phyloP scores from a whole-genome alignment of 495 filamentous ascomycete species.

The Penicillium angulare region DNA sequence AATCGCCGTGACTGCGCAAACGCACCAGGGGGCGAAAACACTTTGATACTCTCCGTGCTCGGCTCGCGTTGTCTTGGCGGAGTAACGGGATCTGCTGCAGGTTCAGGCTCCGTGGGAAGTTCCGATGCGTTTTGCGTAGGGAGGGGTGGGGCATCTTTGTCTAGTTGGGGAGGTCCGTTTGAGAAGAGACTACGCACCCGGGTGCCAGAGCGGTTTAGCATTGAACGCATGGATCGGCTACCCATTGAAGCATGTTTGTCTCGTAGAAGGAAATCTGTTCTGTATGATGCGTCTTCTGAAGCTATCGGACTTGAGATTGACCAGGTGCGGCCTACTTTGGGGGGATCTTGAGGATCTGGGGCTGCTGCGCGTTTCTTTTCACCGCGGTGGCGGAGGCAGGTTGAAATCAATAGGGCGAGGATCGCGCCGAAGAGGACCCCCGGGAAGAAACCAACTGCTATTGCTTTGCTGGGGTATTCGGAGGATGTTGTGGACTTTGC shows the following conservation, averaged over 20 bases:
- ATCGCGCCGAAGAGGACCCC: conserved; percentile 57
- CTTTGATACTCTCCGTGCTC: conserved; percentile 66
- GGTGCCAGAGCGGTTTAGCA: conserved; percentile 35
- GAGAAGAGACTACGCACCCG: conserved; percentile 40
- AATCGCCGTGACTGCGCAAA: conserved; percentile 29
- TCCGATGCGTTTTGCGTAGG: conserved; percentile 6
- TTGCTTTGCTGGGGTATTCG: conserved; percentile 51
- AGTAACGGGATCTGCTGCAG: conserved; percentile 26
- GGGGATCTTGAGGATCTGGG: no score
- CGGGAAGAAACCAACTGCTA: conserved; percentile 64
- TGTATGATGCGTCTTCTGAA: conserved; percentile 44
- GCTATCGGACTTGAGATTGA: conserved; percentile 57
- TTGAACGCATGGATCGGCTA: conserved; percentile 30
- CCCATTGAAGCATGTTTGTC: conserved; percentile 26
- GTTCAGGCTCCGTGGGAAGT: conserved; percentile 9
- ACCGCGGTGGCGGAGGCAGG: conserved; percentile 37
- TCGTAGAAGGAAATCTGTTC: conserved; percentile 59
- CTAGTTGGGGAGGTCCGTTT: conserved; percentile 4
- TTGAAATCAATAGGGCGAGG: conserved; percentile 38
- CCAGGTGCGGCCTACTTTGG: no score
- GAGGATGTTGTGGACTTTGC: conserved; percentile 18
- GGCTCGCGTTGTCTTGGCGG: conserved; percentile 46
- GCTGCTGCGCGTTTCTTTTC: conserved; percentile 6
- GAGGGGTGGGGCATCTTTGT: conserved; percentile 22
- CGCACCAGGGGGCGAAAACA: conserved; percentile 62